Conservation (phyloP, 202 grass and related monocot species). For the Zoysia matrella region DNA sequence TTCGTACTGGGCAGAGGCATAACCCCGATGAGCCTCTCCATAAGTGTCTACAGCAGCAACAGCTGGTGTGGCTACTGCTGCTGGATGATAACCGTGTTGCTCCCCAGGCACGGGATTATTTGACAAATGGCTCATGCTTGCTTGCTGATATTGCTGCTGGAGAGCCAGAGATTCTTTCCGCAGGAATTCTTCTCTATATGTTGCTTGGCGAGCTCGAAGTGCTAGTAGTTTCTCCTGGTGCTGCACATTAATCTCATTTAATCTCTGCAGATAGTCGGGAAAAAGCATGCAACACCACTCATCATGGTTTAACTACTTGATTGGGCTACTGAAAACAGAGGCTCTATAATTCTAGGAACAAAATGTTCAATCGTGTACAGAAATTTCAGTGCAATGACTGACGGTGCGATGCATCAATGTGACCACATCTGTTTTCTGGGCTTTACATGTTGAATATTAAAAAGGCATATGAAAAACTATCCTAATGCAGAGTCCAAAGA, state of each 20-base stretch:
- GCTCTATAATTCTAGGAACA: not conserved
- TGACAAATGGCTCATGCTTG: conserved; percentile 55
- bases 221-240: conserved; percentile 80
- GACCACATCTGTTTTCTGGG: not conserved
- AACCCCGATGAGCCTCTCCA: conserved; percentile 54
- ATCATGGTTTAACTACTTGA: conserved; percentile 20
- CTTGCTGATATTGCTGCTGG: conserved; percentile 83
- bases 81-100: conserved; percentile 51
- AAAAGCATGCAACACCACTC: conserved; percentile 17
- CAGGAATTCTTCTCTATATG: conserved; percentile 74
- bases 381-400: not conserved
- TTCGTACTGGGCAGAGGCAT: conserved; percentile 67
- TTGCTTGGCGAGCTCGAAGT: conserved; percentile 33
- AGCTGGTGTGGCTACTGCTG: conserved; percentile 16
- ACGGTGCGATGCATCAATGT: no score
- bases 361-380: conserved; percentile 5
- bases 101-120: conserved; percentile 51
- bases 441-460: not conserved
- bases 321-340: conserved; percentile 9
- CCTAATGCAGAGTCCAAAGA: not conserved
- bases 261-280: conserved; percentile 61
- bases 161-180: conserved; percentile 75
- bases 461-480: conserved; percentile 21
- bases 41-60: conserved; percentile 51
- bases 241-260: conserved; percentile 81